A percentile compares a stretch with the other conserved stretches of the same genome.
These are phyloP conservation scores for Hanseniaspora lindneri DNA, from an alignment of 805 yeast species.

Conservation along the genomic window DNA sequence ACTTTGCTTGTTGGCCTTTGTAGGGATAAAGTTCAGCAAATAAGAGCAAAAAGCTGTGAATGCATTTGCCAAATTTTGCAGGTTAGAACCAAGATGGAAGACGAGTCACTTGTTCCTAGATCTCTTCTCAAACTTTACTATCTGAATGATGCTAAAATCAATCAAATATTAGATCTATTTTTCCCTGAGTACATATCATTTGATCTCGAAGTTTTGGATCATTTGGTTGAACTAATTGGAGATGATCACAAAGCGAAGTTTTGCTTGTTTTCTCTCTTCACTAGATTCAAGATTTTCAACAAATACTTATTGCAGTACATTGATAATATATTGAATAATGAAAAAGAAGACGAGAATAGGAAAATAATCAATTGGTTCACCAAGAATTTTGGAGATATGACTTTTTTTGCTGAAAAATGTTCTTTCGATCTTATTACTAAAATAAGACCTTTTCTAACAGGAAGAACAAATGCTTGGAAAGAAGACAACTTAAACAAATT, in stretches of 20 bases:
- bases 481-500: background rate
- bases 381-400: background rate
- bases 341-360: background rate
- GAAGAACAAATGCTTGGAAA: background rate
- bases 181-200: constrained; percentile 3
- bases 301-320: background rate
- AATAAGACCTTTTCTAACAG: constrained; percentile 11
- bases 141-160: constrained; percentile 6
- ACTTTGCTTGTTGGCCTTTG: background rate
- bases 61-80: background rate
- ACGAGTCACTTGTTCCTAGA: background rate
- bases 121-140: constrained; percentile 6
- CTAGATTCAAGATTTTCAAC: constrained; percentile 4
- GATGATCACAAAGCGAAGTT: constrained; percentile 3
- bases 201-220: background rate
- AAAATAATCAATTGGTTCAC: constrained; percentile 3
- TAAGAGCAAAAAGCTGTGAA: background rate
- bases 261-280: background rate
- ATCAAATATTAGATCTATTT: constrained; percentile 1
- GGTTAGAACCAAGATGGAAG: background rate
- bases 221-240: background rate
- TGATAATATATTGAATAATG: background rate
- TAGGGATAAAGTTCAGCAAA: constrained; percentile 4
- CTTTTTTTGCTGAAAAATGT: background rate
- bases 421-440: constrained; percentile 1